phyloP scores from a whole-genome alignment of 805 yeast genomes.

The Lachancea sp. region DNA sequence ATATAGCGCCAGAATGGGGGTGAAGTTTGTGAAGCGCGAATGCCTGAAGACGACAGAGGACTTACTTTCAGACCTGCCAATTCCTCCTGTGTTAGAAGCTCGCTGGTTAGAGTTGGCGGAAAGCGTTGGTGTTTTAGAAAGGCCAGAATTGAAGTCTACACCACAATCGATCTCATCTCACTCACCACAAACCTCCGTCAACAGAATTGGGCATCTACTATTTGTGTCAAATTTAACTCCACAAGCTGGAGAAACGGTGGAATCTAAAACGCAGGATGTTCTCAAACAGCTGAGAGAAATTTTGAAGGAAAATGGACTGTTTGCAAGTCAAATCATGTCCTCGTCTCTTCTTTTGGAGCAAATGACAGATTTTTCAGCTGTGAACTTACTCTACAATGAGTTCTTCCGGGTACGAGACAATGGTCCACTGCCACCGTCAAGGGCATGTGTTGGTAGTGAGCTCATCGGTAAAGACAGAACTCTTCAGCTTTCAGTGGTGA shows the following conservation, averaged over 20 bases:
- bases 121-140: not conserved
- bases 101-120: constrained; percentile 21
- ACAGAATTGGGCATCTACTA: constrained; percentile 27
- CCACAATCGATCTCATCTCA: not conserved
- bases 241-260: constrained; percentile 22
- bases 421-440: constrained; percentile 73
- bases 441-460: constrained; percentile 71
- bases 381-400: constrained; percentile 55
- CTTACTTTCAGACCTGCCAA: constrained; percentile 35
- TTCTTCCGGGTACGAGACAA: constrained; percentile 38
- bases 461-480: constrained; percentile 29
- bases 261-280: constrained; percentile 44
- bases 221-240: constrained; percentile 43
- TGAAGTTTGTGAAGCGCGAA: constrained; percentile 40
- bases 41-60: constrained; percentile 14
- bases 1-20: constrained; percentile 53
- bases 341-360: constrained; percentile 52
- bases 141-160: not conserved
- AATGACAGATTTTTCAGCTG: constrained; percentile 56
- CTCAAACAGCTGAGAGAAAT: constrained; percentile 39
- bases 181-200: constrained; percentile 4
- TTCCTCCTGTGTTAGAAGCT: constrained; percentile 16
- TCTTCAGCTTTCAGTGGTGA: constrained; percentile 55
- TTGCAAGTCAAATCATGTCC: constrained; percentile 47
- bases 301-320: constrained; percentile 29